A percentile compares a stretch with the other conserved stretches of the same genome.
Evolutionary conservation across 2,329 filamentous ascomycete genomes (phyloP).

Genomic region (Microthyrium microscopicum): DNA sequence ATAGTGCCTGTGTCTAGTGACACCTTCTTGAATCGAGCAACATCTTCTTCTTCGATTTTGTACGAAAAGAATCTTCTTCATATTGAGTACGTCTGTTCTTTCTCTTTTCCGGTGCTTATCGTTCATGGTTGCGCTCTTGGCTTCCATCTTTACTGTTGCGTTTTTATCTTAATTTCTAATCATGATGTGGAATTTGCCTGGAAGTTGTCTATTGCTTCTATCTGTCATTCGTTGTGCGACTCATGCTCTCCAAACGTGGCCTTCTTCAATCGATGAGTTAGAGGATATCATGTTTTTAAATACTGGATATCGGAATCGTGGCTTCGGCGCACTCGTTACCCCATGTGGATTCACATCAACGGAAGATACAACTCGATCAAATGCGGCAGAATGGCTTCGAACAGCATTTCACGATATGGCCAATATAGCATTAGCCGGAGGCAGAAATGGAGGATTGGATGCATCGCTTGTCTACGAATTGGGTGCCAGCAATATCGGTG

Average conservation of each 20-base stretch:
- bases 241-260: conserved; percentile 52
- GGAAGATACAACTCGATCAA: conserved; percentile 36
- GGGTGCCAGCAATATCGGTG: conserved; percentile 36
- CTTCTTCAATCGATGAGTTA: conserved; percentile 40
- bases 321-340: conserved; percentile 39
- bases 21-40: too few species aligned
- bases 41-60: too few species aligned
- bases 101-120: too few species aligned
- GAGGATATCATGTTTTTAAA: conserved; percentile 48
- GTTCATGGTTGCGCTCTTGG: too few species aligned
- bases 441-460: conserved; percentile 39
- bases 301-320: conserved; percentile 35
- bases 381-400: conserved; percentile 45
- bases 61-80: too few species aligned
- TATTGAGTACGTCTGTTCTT: too few species aligned
- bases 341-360: conserved; percentile 40
- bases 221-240: too few species aligned
- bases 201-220: too few species aligned
- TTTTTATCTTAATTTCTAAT: too few species aligned
- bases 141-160: too few species aligned
- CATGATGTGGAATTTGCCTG: too few species aligned
- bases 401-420: conserved; percentile 47
- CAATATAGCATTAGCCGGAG: conserved; percentile 32
- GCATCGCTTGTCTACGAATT: conserved; percentile 45
- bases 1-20: too few species aligned